phyloP scores from a whole-genome alignment of 768 basidiomycete genomes.

The Macrolepiota albuminosa region DNA sequence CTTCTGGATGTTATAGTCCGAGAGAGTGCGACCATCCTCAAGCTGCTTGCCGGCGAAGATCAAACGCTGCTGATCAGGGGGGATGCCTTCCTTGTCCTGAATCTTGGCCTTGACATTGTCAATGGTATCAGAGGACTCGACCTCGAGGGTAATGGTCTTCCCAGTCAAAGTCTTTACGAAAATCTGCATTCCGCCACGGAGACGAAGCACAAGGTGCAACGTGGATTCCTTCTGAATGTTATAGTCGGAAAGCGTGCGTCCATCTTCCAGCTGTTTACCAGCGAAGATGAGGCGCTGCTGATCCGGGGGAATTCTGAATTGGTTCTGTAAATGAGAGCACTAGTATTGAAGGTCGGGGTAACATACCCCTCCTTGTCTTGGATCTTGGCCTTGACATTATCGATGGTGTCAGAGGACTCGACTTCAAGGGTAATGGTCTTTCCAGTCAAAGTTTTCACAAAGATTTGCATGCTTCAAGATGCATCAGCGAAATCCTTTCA shows the following conservation, averaged over 20 bases:
- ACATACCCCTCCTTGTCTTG: constrained; percentile 12
- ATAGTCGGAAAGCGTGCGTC: constrained; percentile 6
- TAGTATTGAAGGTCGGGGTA: too few species aligned
- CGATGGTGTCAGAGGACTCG: constrained; percentile 8
- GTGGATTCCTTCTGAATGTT: constrained; percentile 10
- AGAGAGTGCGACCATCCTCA: constrained; percentile 17
- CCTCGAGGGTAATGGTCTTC: constrained; percentile 19
- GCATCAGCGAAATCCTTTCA: not conserved
- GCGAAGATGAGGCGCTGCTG: constrained; percentile 11
- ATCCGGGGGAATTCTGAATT: constrained; percentile 6
- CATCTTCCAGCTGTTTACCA: constrained; percentile 8
- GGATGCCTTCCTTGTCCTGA: constrained; percentile 25
- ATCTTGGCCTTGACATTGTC: constrained; percentile 21
- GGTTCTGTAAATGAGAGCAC: not conserved
- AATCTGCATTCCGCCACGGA: constrained; percentile 13
- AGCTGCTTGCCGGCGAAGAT: constrained; percentile 19
- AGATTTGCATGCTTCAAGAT: constrained; percentile 16
- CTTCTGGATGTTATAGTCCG: constrained; percentile 20
- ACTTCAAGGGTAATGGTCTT: constrained; percentile 12
- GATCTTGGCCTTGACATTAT: constrained; percentile 11
- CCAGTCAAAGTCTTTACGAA: constrained; percentile 29
- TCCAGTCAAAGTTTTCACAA: constrained; percentile 15
- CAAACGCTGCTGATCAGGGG: constrained; percentile 17
- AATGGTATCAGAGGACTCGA: constrained; percentile 19
- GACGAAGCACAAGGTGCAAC: constrained; percentile 6